phyloP scores from a whole-genome alignment of 768 basidiomycete species.

The Boletus subcaerulescens region DNA sequence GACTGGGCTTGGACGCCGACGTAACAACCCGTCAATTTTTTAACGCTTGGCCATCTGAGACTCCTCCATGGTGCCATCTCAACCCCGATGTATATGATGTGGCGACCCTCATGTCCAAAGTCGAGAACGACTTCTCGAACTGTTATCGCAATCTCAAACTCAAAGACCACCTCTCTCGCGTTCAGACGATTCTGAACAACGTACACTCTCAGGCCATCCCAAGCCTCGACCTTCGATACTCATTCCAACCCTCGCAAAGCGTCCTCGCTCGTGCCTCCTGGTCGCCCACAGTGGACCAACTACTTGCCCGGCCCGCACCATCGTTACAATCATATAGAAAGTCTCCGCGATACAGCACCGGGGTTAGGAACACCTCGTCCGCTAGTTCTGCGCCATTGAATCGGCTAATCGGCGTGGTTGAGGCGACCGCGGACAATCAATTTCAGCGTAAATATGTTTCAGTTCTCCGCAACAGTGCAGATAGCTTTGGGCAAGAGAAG shows the following conservation, averaged over 20 bases:
- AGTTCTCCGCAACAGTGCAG: constrained; percentile 3
- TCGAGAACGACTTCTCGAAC: constrained; percentile 4
- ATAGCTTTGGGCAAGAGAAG: constrained; percentile 4
- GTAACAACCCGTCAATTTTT: background rate
- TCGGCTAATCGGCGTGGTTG: constrained; percentile 2
- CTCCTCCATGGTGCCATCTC: constrained; percentile 5
- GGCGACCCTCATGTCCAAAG: background rate
- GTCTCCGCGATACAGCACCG: background rate
- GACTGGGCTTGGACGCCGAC: constrained; percentile 5
- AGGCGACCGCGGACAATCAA: constrained; percentile 3
- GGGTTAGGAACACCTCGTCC: background rate
- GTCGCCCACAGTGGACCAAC: background rate
- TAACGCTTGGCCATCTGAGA: constrained; percentile 19
- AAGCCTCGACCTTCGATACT: background rate
- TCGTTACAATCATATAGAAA: background rate
- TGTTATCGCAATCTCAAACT: constrained; percentile 17
- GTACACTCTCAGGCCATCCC: background rate
- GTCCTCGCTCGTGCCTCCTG: background rate
- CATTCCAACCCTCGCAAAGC: background rate
- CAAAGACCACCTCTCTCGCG: constrained; percentile 9
- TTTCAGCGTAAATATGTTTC: constrained; percentile 12
- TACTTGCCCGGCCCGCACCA: constrained; percentile 7
- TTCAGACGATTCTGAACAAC: constrained; percentile 9
- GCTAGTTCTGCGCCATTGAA: background rate
- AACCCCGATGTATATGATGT: constrained; percentile 3